Evolutionary conservation across 257 asterid genomes (phyloP).

Genomic region (Capsicum pubescens): DNA sequence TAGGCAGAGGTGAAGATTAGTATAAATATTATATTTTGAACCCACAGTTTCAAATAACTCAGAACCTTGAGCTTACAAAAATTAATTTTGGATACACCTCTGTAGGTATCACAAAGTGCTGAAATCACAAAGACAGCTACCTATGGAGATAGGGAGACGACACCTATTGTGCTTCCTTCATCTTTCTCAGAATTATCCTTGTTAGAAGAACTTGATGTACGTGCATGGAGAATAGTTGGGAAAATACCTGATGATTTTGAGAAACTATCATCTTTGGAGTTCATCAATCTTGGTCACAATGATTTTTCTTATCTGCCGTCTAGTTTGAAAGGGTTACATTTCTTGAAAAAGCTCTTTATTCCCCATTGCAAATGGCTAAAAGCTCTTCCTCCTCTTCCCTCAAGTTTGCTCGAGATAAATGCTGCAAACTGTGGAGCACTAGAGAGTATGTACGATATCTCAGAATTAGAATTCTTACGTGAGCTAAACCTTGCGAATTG

Average conservation of each 20-base stretch:
- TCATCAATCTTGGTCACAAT: slow-evolving; percentile 37
- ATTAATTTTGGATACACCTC: neutral
- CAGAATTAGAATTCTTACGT: slow-evolving; percentile 30
- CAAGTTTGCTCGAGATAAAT: slow-evolving; percentile 33
- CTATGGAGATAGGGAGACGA: neutral
- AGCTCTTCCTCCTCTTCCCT: slow-evolving; percentile 45
- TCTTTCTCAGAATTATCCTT: slow-evolving; percentile 35
- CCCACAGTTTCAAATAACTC: neutral
- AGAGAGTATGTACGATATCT: slow-evolving; percentile 31
- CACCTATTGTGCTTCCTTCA: slow-evolving; percentile 34
- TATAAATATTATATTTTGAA: slow-evolving; percentile 2
- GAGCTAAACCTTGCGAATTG: slow-evolving; percentile 43
- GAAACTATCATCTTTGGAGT: slow-evolving; percentile 36
- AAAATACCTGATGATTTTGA: slow-evolving; percentile 40
- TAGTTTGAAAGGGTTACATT: slow-evolving; percentile 37
- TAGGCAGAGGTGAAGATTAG: neutral
- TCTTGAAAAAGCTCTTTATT: slow-evolving; percentile 32
- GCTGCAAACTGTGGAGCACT: slow-evolving; percentile 41
- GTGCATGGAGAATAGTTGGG: slow-evolving; percentile 40
- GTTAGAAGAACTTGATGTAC: slow-evolving; percentile 42
- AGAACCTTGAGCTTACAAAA: neutral
- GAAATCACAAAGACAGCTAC: slow-evolving; percentile 14
- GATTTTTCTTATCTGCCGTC: slow-evolving; percentile 38
- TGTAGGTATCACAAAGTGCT: slow-evolving; percentile 26
- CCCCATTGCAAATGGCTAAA: slow-evolving; percentile 38